Base-by-base conservation (phyloP, 106 monocot species). In the Allium fistulosum region DNA sequence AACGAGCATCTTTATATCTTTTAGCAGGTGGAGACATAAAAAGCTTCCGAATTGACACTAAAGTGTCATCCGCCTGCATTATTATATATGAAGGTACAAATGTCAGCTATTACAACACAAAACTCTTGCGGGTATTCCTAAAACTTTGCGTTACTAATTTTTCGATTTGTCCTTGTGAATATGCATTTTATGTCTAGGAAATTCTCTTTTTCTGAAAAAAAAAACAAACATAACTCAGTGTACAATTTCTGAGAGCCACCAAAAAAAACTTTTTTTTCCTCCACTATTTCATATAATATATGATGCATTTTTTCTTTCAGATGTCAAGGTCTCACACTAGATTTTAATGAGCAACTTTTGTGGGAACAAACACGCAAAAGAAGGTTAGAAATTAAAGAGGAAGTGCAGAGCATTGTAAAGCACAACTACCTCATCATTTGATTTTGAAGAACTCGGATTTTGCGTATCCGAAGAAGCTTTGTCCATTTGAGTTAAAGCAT, bases 1-100 rank as follows among this genome's bases (percentile, higher is more conserved):
- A 79, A 45, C n/a, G 57, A 26, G 13, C 48, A 47, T 76, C 45
- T 66, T 83, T 88, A 55, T 62, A 69, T 75, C 80, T 81, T 73
- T 86, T 86, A 6, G 71, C 47, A 1, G 80, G 69, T 53, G 92
- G 82, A 15, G 83, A 74, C 60, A 68, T 61, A 77, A 97, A 97
- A 70, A 97, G 86, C 72, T 72, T 84, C 50, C 92, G 61, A 16
- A 97, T 74, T 0, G 92, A 97, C 57, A 75, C 53, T 49, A 89
- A 27, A 6, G 92, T 88, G 71, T 97, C 95, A 62, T 96, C 88
- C 0, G 59, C 70, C 96, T 97, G 86, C 58, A 74, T 18, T 49
- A 59, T 22, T 22, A 22, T 22, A 22, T 22, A 22, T 22, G 0
- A 64, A 22, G 14, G 73, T 3, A 68, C 37, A 55, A 49, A 37